These are phyloP conservation scores for Ailanthus altissimus DNA, from an alignment of 345 rosid species.

Conservation along the genomic window DNA sequence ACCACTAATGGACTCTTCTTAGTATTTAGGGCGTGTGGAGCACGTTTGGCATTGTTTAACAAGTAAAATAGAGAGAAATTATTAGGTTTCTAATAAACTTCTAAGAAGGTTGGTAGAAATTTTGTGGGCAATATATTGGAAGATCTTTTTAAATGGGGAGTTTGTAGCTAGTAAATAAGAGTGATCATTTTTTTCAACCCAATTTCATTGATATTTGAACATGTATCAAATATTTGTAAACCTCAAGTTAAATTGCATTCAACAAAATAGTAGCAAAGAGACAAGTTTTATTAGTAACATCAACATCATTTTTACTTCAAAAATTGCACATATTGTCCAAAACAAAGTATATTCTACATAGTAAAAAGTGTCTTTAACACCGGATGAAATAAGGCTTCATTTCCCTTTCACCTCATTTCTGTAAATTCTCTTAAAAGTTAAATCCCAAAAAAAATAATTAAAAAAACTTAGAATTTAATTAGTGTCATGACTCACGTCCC, in stretches of 20 bases:
- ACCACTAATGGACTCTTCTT: too few species aligned
- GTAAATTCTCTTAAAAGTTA: too few species aligned
- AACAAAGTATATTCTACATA: background rate
- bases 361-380: background rate
- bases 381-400: background rate
- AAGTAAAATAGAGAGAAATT: background rate
- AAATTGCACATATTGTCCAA: background rate
- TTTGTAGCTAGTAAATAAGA: background rate
- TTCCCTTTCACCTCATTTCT: slow-evolving; percentile 2
- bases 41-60: slow-evolving; percentile 5
- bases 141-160: background rate
- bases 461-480: background rate
- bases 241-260: too few species aligned
- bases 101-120: background rate
- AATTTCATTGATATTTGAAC: background rate
- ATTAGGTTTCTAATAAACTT: background rate
- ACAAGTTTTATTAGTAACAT: background rate
- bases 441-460: too few species aligned
- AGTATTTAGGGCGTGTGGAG: background rate
- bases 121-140: background rate
- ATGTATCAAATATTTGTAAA: too few species aligned
- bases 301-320: background rate
- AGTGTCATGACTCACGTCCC: background rate
- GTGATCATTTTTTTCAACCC: background rate
- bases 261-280: background rate